Base-by-base conservation (phyloP, 305 asterid species). In the Fraxinus velutina region DNA sequence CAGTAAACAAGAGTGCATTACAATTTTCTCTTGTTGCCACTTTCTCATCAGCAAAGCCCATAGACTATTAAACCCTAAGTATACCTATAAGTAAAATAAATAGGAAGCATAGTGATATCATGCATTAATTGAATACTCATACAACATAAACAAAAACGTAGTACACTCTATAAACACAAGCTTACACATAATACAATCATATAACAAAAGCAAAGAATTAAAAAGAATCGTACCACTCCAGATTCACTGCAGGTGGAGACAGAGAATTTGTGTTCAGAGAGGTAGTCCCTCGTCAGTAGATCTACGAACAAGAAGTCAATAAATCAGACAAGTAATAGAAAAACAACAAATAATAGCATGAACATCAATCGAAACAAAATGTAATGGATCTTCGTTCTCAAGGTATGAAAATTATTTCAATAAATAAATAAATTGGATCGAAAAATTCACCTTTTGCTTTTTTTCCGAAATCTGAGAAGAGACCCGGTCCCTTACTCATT, bases 391-490 rank as follows among this genome's bases (percentile, higher is more conserved):
- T 68, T 29, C 36, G n/a, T 68, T 24, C 10, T 13, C 21, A 8
- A 29, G 74, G 74, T 29, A 21, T 57, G 30, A n/a, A 21, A 57
- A 57, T 57, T 57, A 19, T 7, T 57, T 57, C 70, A 57, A 57
- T 57, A 7, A 57, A 57, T 57, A 57, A 19, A 57, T 57, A 57
- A 57, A 57, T 57, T 57, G 70, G 81, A 83, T 80, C 85, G 68
- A 83, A 47, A 70, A 42, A 62, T 3, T 76, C 77, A 92, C 99
- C 99, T 94, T 88, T 94, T 88, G 98, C 95, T 79, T 89, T 93
- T 89, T 92, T 96, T 91, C 98, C 98, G 80, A 96, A 92, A 85
- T 94, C 98, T 33, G 93, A 83, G 95, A 93, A 96, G 77, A 96
- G 92, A 52, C 98, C 98, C 9, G 98, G 99, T 71, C 97, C 99